Percentiles rank a stretch among this genome's conserved stretches.
phyloP scores from a whole-genome alignment of 78 protist species.

The Trichosphaerium sp. region DNA sequence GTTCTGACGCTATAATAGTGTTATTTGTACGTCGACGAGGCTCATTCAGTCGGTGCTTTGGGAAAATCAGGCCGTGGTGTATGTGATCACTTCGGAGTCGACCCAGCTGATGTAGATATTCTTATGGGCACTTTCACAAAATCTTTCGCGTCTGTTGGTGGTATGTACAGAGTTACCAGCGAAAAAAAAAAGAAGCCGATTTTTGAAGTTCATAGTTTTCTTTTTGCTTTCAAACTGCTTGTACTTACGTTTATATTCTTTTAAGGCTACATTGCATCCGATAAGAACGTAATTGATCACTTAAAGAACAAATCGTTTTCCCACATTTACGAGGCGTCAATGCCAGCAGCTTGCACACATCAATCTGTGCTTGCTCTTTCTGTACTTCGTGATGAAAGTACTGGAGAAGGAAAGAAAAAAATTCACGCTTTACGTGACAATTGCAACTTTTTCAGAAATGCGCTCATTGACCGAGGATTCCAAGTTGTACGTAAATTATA shows the following conservation, averaged over 20 bases:
- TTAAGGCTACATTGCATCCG: slow-evolving; percentile 86
- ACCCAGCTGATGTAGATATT: slow-evolving; percentile 82
- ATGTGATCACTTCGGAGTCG: slow-evolving; percentile 68
- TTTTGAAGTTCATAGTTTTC: too few species aligned
- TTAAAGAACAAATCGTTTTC: slow-evolving; percentile 6
- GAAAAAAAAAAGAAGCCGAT: too few species aligned
- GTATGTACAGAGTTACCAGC: too few species aligned
- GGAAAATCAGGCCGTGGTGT: slow-evolving; percentile 93
- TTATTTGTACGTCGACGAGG: slow-evolving; percentile 96
- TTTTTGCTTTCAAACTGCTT: too few species aligned
- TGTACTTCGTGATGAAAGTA: slow-evolving; percentile 50
- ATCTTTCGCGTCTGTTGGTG: slow-evolving; percentile 92
- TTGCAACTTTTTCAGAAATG: slow-evolving; percentile 55
- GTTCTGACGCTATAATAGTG: slow-evolving; percentile 2
- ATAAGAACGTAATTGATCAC: slow-evolving; percentile 28
- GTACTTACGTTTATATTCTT: too few species aligned
- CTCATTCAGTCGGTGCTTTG: slow-evolving; percentile 97
- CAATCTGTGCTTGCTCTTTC: slow-evolving; percentile 22
- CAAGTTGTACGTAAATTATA: background rate
- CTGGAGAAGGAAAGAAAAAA: slow-evolving; percentile 31
- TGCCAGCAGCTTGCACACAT: slow-evolving; percentile 70
- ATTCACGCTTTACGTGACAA: slow-evolving; percentile 63
- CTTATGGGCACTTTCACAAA: slow-evolving; percentile 99
- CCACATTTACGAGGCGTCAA: slow-evolving; percentile 55
- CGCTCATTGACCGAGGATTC: slow-evolving; percentile 40